Evolutionary conservation across 345 rosid species (phyloP).

Genomic region (Pseudoturritis turrita): DNA sequence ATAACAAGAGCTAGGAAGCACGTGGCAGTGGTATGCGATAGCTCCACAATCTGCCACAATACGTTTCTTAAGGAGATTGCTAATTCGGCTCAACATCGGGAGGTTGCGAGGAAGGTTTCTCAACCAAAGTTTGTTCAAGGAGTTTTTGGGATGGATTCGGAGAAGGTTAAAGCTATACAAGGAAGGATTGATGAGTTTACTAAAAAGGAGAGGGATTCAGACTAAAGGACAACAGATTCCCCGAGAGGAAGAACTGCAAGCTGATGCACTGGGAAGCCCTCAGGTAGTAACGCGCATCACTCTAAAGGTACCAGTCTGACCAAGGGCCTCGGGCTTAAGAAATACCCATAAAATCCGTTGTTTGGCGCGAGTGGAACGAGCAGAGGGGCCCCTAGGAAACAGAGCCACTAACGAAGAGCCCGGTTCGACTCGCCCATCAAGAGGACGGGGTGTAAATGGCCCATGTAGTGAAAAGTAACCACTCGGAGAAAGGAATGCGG

Average conservation of each 20-base stretch:
- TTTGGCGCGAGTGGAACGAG: no score
- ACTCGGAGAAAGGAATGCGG: no score
- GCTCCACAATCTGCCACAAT: conserved; percentile 90
- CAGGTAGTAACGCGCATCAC: no score
- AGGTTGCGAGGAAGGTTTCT: conserved; percentile 49
- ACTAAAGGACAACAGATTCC: conserved; percentile 74
- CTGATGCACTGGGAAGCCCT: no score
- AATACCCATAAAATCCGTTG: no score
- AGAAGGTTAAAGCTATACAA: conserved; percentile 58
- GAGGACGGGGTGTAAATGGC: no score
- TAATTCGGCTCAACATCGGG: conserved; percentile 73
- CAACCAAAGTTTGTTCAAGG: conserved; percentile 60
- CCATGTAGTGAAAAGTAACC: no score
- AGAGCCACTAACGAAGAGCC: no score
- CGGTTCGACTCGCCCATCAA: no score
- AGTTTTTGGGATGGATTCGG: conserved; percentile 63
- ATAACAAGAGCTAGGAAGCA: conserved; percentile 85
- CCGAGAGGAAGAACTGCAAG: conserved; percentile 77
- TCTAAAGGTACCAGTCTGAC: no score
- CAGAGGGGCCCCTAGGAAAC: no score
- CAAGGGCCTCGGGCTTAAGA: no score
- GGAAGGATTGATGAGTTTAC: conserved; percentile 57
- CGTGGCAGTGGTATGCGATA: conserved; percentile 84
- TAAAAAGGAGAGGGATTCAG: conserved; percentile 66
- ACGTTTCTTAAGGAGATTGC: conserved; percentile 76